Conservation (phyloP, 2,329 filamentous ascomycete genomes). For the Cladorrhinum sp. region DNA sequence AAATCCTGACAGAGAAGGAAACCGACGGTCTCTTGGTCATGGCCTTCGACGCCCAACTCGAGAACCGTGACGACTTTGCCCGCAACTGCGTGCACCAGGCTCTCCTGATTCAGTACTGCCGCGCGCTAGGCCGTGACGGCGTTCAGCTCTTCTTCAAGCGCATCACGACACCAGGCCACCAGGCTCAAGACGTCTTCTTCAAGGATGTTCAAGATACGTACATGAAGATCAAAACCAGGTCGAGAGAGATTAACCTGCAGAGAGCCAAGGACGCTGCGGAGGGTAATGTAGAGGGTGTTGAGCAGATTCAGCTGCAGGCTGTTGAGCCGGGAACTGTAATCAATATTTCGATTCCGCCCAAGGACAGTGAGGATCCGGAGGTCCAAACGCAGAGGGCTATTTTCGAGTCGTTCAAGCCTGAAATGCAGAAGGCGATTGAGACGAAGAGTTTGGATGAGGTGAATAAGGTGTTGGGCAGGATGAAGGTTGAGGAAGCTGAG, state of each 20-base stretch:
- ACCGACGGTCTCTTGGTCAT: constrained; percentile 88
- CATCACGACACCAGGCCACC: constrained; percentile 83
- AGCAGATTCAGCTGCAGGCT: constrained; percentile 96
- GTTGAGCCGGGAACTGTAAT: constrained; percentile 92
- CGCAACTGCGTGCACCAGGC: constrained; percentile 91
- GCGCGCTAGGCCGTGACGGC: constrained; percentile 81
- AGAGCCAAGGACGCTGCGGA: constrained; percentile 48
- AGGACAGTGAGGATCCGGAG: constrained; percentile 62
- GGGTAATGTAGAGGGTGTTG: constrained; percentile 61
- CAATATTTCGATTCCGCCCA: constrained; percentile 76
- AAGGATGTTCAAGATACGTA: constrained; percentile 93
- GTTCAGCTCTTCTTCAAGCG: constrained; percentile 94
- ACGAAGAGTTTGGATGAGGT: constrained; percentile 87
- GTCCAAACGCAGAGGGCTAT: constrained; percentile 65
- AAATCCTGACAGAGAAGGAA: constrained; percentile 78
- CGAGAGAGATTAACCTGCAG: constrained; percentile 64
- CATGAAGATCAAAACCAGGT: constrained; percentile 72
- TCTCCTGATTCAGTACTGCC: constrained; percentile 89
- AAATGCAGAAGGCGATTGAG: constrained; percentile 77
- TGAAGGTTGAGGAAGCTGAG: constrained; percentile 81
- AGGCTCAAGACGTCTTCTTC: constrained; percentile 85
- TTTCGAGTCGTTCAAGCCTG: constrained; percentile 79
- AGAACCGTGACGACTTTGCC: constrained; percentile 71
- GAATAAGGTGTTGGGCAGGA: constrained; percentile 79
- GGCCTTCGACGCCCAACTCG: constrained; percentile 84